Percentiles rank a stretch among this genome's conserved stretches.
These are phyloP conservation scores for Coemansia sp. DNA, from an alignment of 192 early-diverging fungal species.

Conservation along the genomic window DNA sequence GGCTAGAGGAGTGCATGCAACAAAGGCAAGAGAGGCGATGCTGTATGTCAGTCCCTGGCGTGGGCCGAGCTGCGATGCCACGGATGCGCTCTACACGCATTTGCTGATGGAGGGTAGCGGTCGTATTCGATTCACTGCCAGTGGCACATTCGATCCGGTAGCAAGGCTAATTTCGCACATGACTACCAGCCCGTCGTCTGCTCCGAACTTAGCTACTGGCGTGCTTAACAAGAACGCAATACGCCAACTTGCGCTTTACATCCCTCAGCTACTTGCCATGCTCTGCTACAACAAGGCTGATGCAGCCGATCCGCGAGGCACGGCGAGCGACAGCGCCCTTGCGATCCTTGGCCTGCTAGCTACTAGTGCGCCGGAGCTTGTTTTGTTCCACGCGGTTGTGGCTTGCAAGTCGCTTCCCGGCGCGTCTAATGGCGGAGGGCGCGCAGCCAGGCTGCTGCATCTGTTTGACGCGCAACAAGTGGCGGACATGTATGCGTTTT, in stretches of 20 bases:
- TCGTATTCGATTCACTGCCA: constrained; percentile 21
- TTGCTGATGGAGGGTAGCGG: constrained; percentile 20
- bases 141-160: constrained; percentile 34
- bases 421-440: not conserved
- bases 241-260: constrained; percentile 25
- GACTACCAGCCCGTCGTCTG: not conserved
- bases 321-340: constrained; percentile 3
- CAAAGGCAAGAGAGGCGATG: constrained; percentile 36
- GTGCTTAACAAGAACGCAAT: constrained; percentile 23
- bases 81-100: constrained; percentile 18
- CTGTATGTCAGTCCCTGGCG: constrained; percentile 14
- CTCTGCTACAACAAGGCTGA: constrained; percentile 2
- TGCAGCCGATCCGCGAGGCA: not conserved
- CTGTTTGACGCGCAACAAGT: constrained; percentile 11
- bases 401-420: constrained; percentile 20
- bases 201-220: constrained; percentile 8
- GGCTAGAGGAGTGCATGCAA: not conserved
- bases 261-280: constrained; percentile 46
- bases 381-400: constrained; percentile 37
- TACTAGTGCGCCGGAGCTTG: constrained; percentile 17
- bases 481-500: constrained; percentile 21
- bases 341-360: constrained; percentile 17
- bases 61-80: not conserved
- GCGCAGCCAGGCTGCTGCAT: not conserved
- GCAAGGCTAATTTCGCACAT: constrained; percentile 31